These are phyloP conservation scores for Colletotrichum orchidophilum DNA, from an alignment of 2,329 filamentous ascomycete species.

Conservation along the genomic window DNA sequence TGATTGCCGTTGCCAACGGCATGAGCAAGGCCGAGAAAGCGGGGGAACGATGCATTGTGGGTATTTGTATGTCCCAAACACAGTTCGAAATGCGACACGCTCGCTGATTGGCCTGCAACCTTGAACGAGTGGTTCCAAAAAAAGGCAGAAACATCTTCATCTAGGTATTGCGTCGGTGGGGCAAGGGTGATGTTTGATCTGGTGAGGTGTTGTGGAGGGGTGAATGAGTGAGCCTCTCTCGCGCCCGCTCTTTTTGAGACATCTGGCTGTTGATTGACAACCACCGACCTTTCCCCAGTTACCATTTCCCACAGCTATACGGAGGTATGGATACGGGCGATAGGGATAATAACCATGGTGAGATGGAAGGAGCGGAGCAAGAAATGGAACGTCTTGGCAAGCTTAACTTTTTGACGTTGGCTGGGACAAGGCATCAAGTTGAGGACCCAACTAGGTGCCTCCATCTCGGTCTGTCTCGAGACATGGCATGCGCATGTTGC, in stretches of 20 bases:
- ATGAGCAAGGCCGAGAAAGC: too few species aligned
- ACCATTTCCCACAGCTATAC: not conserved
- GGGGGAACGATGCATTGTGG: not conserved
- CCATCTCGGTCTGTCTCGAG: not conserved
- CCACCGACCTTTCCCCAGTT: not conserved
- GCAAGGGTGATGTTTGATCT: not conserved
- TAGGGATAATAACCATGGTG: not conserved
- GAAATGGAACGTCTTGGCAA: not conserved
- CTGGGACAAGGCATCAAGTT: not conserved
- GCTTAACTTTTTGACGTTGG: not conserved
- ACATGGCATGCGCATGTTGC: constrained; percentile 11
- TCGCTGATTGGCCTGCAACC: not conserved
- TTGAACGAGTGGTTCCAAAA: not conserved
- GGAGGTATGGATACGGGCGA: not conserved
- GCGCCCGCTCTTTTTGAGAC: not conserved
- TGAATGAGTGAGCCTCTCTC: not conserved
- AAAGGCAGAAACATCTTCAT: constrained; percentile 1
- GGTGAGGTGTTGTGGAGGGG: not conserved
- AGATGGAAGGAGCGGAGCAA: not conserved
- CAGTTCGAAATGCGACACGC: not conserved
- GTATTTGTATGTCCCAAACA: constrained; percentile 8
- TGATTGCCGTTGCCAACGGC: not conserved
- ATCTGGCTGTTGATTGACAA: not conserved
- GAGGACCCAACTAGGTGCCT: not conserved
- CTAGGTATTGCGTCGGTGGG: not conserved